phyloP scores from a whole-genome alignment of 2,329 filamentous ascomycete species.

The Xylaria arbuscula region DNA sequence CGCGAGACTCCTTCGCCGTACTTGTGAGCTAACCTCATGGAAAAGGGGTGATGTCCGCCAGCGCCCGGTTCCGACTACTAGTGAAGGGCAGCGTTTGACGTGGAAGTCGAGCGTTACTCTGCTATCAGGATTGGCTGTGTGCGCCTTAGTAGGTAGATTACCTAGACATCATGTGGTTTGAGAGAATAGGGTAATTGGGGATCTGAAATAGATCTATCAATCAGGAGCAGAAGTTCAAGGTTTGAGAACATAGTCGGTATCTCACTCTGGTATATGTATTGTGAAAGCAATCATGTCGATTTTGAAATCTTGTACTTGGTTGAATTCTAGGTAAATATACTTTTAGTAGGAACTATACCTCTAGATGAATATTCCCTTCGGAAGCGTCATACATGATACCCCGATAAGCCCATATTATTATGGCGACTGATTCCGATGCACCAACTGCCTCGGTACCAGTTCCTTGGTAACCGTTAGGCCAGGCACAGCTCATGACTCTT shows the following conservation, averaged over 20 bases:
- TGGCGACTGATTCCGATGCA: neutral
- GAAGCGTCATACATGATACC: too few species aligned
- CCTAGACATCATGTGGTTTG: neutral
- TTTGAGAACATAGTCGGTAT: too few species aligned
- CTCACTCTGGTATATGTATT: too few species aligned
- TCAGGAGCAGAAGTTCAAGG: neutral
- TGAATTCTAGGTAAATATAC: too few species aligned
- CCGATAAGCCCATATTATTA: neutral
- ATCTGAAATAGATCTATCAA: neutral
- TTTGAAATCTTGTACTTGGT: too few species aligned
- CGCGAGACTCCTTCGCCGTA: neutral
- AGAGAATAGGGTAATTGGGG: too few species aligned
- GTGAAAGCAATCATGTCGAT: too few species aligned
- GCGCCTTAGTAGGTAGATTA: conserved; percentile 6
- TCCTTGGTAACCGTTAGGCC: conserved; percentile 1
- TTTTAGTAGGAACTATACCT: too few species aligned
- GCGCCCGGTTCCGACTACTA: conserved; percentile 10
- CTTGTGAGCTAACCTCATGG: conserved; percentile 10
- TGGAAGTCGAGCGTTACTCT: conserved; percentile 11
- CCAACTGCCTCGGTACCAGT: neutral
- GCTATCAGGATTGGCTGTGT: conserved; percentile 1
- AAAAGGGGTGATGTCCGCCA: conserved; percentile 25
- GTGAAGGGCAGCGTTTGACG: conserved; percentile 12
- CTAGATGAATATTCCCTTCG: neutral
- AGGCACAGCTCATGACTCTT: neutral